Percentiles rank a stretch among this genome's conserved stretches.
Conservation (phyloP, 257 asterid genomes). For the Marsdenia floribunda region DNA sequence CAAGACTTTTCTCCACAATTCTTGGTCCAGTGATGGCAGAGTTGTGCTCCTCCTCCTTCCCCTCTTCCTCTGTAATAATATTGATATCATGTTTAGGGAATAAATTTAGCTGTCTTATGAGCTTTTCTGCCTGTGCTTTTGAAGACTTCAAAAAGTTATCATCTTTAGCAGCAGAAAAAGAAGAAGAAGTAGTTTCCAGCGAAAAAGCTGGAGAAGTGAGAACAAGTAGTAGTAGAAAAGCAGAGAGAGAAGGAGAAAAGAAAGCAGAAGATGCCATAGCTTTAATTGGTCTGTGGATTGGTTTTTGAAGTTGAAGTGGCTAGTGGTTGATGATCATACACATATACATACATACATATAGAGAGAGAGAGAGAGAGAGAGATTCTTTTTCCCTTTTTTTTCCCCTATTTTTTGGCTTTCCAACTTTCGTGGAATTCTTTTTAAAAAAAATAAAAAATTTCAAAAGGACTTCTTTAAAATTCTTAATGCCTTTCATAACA, state of each 20-base stretch:
- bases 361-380: too few relatives aligned
- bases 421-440: neutral
- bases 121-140: slow-evolving; percentile 22
- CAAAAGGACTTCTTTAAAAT: neutral
- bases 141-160: slow-evolving; percentile 14
- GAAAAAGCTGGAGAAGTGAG: slow-evolving; percentile 6
- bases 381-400: too few relatives aligned
- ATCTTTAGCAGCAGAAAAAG: neutral
- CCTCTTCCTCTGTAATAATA: neutral
- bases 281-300: neutral
- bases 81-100: slow-evolving; percentile 38
- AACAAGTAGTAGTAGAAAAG: neutral
- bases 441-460: too few relatives aligned
- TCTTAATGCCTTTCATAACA: too few relatives aligned
- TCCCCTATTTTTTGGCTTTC: neutral
- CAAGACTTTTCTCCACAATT: slow-evolving; percentile 27
- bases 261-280: slow-evolving; percentile 11
- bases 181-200: neutral
- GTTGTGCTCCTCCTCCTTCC: too few relatives aligned
- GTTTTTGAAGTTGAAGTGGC: neutral
- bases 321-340: neutral
- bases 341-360: neutral
- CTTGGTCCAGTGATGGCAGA: slow-evolving; percentile 8
- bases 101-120: slow-evolving; percentile 37
- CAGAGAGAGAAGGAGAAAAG: neutral